phyloP scores from a whole-genome alignment of 108 stramenopile genomes.

The Nitzschia putrida region DNA sequence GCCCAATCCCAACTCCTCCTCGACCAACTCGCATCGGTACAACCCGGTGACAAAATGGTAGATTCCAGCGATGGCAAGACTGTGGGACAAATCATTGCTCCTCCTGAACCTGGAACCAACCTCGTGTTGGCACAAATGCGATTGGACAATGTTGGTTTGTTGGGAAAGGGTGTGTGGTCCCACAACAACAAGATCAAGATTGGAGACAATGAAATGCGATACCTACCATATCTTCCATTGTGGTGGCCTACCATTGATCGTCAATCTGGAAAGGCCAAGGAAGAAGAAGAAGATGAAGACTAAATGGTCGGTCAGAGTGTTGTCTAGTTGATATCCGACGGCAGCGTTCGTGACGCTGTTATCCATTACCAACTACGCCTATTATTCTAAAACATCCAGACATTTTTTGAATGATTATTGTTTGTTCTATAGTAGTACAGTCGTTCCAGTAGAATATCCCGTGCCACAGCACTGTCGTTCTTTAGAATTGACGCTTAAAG shows the following conservation, averaged over 20 bases:
- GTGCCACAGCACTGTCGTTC: too few relatives aligned
- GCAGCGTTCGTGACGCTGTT: too few relatives aligned
- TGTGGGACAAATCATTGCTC: slow-evolving; percentile 75
- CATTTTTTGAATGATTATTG: too few relatives aligned
- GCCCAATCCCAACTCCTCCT: slow-evolving; percentile 46
- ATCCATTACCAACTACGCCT: too few relatives aligned
- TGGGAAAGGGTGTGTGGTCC: slow-evolving; percentile 50
- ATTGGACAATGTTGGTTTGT: slow-evolving; percentile 71
- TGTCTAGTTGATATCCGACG: too few relatives aligned
- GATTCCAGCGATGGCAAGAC: slow-evolving; percentile 80
- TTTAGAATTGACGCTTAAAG: slow-evolving; percentile 1
- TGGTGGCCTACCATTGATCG: slow-evolving; percentile 87
- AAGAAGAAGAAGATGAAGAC: background rate
- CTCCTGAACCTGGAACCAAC: slow-evolving; percentile 74
- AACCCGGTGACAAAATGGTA: slow-evolving; percentile 63
- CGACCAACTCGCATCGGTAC: slow-evolving; percentile 41
- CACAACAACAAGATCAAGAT: slow-evolving; percentile 72
- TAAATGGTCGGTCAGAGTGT: too few relatives aligned
- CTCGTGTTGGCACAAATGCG: slow-evolving; percentile 82
- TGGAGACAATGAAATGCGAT: slow-evolving; percentile 66
- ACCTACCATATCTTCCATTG: slow-evolving; percentile 79
- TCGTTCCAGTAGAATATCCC: too few relatives aligned
- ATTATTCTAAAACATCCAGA: too few relatives aligned
- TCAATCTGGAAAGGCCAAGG: slow-evolving; percentile 72
- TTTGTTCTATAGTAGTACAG: too few relatives aligned